These are phyloP conservation scores for Rhodotorula sphaerocarpa DNA, from an alignment of 768 basidiomycete genomes.

Conservation along the genomic window DNA sequence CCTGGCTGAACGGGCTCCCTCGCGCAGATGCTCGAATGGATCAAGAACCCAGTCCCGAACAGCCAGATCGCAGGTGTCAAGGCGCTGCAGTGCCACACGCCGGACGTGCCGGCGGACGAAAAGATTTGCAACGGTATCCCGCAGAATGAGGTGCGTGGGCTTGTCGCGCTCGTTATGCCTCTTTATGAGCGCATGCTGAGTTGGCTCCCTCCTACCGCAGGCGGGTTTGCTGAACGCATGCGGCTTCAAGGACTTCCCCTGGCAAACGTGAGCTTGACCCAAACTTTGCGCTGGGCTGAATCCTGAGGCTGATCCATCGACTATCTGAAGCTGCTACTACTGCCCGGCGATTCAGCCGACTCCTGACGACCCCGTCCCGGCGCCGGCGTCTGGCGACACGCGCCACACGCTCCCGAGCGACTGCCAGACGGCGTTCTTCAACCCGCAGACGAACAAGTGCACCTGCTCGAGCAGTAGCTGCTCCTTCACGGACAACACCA, in stretches of 20 bases:
- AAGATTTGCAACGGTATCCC: constrained; percentile 74
- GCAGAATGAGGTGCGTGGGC: constrained; percentile 49
- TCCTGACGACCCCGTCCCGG: constrained; percentile 58
- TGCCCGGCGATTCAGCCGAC: constrained; percentile 57
- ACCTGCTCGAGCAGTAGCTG: constrained; percentile 56
- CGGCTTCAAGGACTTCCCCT: constrained; percentile 65
- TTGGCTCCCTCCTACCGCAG: constrained; percentile 41
- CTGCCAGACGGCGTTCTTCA: constrained; percentile 61
- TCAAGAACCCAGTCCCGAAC: constrained; percentile 59
- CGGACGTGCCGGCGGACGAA: constrained; percentile 52
- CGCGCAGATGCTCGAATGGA: constrained; percentile 68
- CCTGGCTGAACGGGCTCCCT: constrained; percentile 61
- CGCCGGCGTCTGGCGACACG: constrained; percentile 45
- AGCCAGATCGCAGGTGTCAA: constrained; percentile 53
- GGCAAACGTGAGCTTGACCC: constrained; percentile 56
- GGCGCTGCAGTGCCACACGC: constrained; percentile 59
- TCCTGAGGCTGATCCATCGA: background rate
- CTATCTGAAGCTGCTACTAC: constrained; percentile 54
- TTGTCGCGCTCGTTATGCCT: background rate
- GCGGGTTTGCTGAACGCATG: constrained; percentile 56
- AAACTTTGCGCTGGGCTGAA: background rate
- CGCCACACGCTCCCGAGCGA: constrained; percentile 51
- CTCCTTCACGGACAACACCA: constrained; percentile 53
- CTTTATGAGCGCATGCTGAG: background rate
- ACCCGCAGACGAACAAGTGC: constrained; percentile 61